Evolutionary conservation across 2,329 filamentous ascomycete species (phyloP).

Genomic region (Colletotrichum caudatum): DNA sequence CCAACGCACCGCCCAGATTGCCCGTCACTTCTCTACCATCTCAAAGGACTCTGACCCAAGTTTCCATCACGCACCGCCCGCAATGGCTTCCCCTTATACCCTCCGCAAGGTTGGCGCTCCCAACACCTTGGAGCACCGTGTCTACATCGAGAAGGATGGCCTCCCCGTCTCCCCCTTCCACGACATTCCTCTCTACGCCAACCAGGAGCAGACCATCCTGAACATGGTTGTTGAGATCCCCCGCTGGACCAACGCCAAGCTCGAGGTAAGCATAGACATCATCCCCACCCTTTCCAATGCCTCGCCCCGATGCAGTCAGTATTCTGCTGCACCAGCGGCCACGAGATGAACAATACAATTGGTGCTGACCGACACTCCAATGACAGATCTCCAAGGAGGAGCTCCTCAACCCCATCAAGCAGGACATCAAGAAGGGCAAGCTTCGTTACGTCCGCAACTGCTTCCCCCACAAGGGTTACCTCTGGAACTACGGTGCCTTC

Average conservation of each 20-base stretch:
- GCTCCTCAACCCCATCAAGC: conserved; percentile 98
- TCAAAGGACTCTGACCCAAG: conserved; percentile 44
- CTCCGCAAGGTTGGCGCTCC: conserved; percentile 89
- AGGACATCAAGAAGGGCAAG: conserved; percentile 99
- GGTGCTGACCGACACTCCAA: conserved; percentile 38
- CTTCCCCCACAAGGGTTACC: conserved; percentile 99
- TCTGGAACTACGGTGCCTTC: conserved; percentile 99
- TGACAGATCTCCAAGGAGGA: conserved; percentile 97
- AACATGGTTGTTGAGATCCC: conserved; percentile 99
- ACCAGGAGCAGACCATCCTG: conserved; percentile 92
- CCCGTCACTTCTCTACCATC: conserved; percentile 63
- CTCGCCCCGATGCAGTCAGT: conserved; percentile 12
- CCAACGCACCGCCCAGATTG: conserved; percentile 65
- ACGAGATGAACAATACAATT: neutral
- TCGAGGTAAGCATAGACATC: conserved; percentile 81
- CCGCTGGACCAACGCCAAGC: conserved; percentile 99
- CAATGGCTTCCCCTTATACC: conserved; percentile 76
- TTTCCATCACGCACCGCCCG: conserved; percentile 47
- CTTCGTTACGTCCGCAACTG: conserved; percentile 99
- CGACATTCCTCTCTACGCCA: conserved; percentile 98
- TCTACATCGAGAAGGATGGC: conserved; percentile 99
- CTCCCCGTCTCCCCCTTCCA: conserved; percentile 95
- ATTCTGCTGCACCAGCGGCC: conserved; percentile 1
- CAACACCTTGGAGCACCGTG: conserved; percentile 95
- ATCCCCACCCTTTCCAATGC: conserved; percentile 28